phyloP scores from a whole-genome alignment of 495 filamentous ascomycete genomes.

The Astrothelium subdiscretum region DNA sequence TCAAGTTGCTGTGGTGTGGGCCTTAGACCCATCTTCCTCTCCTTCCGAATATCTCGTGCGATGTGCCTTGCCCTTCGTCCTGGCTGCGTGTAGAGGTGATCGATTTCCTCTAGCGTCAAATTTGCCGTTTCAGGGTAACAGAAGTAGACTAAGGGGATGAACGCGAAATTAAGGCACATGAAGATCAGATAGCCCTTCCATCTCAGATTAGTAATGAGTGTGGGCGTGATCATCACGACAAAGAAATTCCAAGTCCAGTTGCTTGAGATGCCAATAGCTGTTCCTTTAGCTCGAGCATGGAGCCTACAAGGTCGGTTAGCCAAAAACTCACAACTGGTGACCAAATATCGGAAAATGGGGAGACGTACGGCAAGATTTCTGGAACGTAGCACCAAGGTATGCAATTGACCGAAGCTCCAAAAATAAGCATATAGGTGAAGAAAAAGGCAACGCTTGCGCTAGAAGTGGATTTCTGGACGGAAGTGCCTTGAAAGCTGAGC shows the following conservation, averaged over 20 bases:
- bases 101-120: conserved; percentile 17
- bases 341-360: background rate
- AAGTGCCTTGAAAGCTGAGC: conserved; percentile 33
- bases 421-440: conserved; percentile 40
- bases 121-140: conserved; percentile 16
- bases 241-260: conserved; percentile 36
- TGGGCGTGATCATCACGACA: conserved; percentile 27
- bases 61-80: background rate
- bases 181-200: conserved; percentile 23
- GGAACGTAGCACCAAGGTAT: conserved; percentile 32
- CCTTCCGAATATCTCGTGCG: background rate
- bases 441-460: conserved; percentile 37
- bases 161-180: conserved; percentile 22
- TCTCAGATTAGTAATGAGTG: conserved; percentile 15
- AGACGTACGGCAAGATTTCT: conserved; percentile 3
- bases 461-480: conserved; percentile 20
- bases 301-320: conserved; percentile 4
- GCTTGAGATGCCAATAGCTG: conserved; percentile 31
- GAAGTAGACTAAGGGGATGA: conserved; percentile 36
- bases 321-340: background rate
- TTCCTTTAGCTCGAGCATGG: conserved; percentile 33
- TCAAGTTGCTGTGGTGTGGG: background rate
- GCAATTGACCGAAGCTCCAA: conserved; percentile 37
- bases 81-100: conserved; percentile 2
- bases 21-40: background rate